Evolutionary conservation across 129 eudicot species (phyloP).

Genomic region (Ambrosia artemisiifolia): DNA sequence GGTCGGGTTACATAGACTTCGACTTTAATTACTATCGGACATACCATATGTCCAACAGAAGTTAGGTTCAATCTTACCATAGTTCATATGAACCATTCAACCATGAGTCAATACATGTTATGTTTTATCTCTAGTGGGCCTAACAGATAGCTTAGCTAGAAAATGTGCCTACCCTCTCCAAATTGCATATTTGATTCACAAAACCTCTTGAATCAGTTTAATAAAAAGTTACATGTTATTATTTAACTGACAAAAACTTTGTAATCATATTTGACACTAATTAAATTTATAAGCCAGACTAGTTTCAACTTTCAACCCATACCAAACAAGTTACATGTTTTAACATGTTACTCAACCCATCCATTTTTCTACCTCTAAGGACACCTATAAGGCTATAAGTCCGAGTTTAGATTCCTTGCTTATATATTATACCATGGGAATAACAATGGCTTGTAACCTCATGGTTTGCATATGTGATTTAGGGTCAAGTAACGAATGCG

Average conservation of each 20-base stretch:
- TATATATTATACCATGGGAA: no score
- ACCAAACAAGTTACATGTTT: neutral
- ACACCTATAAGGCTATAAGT: no score
- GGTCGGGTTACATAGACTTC: no score
- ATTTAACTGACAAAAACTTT: neutral
- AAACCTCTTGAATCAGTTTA: neutral
- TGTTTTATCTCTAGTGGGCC: neutral
- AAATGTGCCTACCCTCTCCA: neutral
- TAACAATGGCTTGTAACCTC: neutral
- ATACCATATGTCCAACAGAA: no score
- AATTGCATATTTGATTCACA: neutral
- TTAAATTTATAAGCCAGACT: neutral
- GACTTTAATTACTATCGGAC: no score
- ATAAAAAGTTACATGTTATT: neutral
- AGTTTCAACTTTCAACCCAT: neutral
- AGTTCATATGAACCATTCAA: neutral
- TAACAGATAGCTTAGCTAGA: neutral
- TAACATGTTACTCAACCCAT: neutral
- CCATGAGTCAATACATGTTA: neutral
- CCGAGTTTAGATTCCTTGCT: no score
- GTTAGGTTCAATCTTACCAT: neutral
- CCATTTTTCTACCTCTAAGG: neutral
- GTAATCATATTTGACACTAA: neutral
- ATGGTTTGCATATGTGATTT: neutral
- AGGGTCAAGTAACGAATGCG: constrained; percentile 3